Base-by-base conservation (phyloP, 176 grass and related monocot species). In the Paspalum vaginatum region DNA sequence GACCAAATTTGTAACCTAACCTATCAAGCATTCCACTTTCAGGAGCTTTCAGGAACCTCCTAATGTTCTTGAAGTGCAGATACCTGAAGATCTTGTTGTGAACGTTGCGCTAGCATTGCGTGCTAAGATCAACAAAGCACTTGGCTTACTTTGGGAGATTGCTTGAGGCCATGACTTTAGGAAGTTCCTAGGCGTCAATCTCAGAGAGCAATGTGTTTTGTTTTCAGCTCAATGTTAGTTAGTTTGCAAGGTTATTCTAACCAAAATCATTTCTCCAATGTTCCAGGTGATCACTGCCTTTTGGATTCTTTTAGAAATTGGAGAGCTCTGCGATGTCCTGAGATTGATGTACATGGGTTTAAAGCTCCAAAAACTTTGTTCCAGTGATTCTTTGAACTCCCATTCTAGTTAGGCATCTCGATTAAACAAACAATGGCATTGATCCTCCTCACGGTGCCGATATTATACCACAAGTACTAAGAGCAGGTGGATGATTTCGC, bases 401-500 rank as follows among this genome's bases (percentile, higher is more conserved):
- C 24, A 32, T 17, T 60, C 11, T 42, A 41, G 50, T 81, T 77
- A 64, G 14, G 22, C 57, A 24, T 67, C n/a, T n/a, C 8, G 37
- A 55, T 65, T 21, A 75, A 21, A 53, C 37, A 26, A 61, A 21
- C 81, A 91, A 86, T 44, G 26, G 80, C 85, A 12, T 22, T 97
- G 78, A 38, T 73, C 40, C 81, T 97, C 53, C 94, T 94, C 37
- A 90, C 91, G 6, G 89, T 97, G 52, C 94, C 91, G 6, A 81
- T 91, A 41, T 44, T 97, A 49, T 94, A 97, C 15, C 87, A 94
- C 75, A 94, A 87, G 76, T 90, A 97, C 11, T 87, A 97, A 43
- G 94, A 91, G 18, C 74, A 90, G 78, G 87, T 97, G 48, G 94
- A 97, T 16, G 32, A 86, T 46, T 84, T 91, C 26, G 91, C 78